Evolutionary conservation across 2,329 filamentous ascomycete genomes (phyloP), one percentile per base, ranked within the genome.

Genomic region (Bipolaris zeicola): DNA sequence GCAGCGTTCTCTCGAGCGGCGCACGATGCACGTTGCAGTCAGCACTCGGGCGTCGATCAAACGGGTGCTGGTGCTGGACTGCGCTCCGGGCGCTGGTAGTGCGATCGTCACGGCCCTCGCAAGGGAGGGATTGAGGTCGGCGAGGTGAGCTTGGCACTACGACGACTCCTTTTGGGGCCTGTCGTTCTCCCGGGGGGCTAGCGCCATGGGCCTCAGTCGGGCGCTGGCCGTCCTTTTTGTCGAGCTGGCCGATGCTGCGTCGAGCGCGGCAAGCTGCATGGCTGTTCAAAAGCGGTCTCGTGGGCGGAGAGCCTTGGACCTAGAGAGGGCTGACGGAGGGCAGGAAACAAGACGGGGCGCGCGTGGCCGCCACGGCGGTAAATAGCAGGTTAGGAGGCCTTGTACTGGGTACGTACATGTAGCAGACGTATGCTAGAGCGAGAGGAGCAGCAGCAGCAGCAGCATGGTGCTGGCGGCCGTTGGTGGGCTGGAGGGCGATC

Each of bases 61-160:
- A 75, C 73, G 73, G 72, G 70, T 66, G 70, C 66, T 71, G 68
- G 70, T 69, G 68, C 70, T 66, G 66, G 66, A 58, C 48, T 60
- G 61, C 62, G 68, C 65, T 60, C 70, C 65, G 65, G 68, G 66
- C 66, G 55, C 59, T 64, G 58, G 69, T 70, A 53, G 61, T 63
- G 69, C 61, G 69, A 75, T 75, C 70, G 67, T 64, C 70, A 62
- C 64, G 64, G 57, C 57, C 61, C 57, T 66, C 56, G 47, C 60
- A 57, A 55, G 68, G 64, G 61, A 26, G 64, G 60, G 57, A 60
- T 63, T 60, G 62, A 74, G 71, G 72, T 76, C 73, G 73, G 70
- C 73, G 73, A 75, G 66, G 68, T 71, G 39, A 42, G 28, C 69
- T 72, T 72, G 68, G 69, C 68, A 47, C 41, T 28, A 50, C 28